Evolutionary conservation across 345 rosid genomes (phyloP).

Genomic region (Camelina neglecta): DNA sequence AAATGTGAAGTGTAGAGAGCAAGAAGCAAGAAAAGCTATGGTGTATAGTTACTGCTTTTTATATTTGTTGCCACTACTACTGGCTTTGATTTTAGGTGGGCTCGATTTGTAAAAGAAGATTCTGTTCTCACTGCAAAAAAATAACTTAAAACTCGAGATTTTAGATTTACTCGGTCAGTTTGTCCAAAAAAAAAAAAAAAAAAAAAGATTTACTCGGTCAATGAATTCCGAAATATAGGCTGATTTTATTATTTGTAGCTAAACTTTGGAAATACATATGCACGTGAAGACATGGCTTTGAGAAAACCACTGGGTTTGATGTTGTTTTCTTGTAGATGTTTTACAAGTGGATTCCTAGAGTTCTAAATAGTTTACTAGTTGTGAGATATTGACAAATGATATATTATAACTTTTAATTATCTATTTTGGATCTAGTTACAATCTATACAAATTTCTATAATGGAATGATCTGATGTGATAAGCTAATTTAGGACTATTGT

Average conservation of each 20-base stretch:
- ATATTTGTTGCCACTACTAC: neutral
- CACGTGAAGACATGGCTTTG: conserved; percentile 25
- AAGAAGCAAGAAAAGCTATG: conserved; percentile 26
- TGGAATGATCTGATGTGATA: neutral
- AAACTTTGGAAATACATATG: neutral
- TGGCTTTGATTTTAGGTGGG: conserved; percentile 31
- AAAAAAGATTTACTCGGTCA: conserved; percentile 6
- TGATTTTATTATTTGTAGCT: neutral
- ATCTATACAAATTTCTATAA: neutral
- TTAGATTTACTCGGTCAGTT: conserved; percentile 6
- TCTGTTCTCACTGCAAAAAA: conserved; percentile 36
- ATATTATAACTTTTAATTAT: neutral
- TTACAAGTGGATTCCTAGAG: conserved; percentile 33
- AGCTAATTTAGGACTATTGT: neutral
- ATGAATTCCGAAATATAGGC: conserved; percentile 11
- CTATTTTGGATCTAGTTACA: neutral
- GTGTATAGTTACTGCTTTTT: conserved; percentile 30
- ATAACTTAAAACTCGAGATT: neutral
- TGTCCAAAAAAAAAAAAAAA: neutral
- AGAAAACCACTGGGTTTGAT: conserved; percentile 7
- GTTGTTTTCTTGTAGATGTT: conserved; percentile 31
- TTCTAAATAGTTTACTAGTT: conserved; percentile 1
- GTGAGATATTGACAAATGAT: conserved; percentile 6
- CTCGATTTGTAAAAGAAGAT: conserved; percentile 37
- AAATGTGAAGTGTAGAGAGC: conserved; percentile 33